Evolutionary conservation across 2,329 filamentous ascomycete species (phyloP), one percentile per base, ranked within the genome.

Genomic region (Colletotrichum tanaceti): DNA sequence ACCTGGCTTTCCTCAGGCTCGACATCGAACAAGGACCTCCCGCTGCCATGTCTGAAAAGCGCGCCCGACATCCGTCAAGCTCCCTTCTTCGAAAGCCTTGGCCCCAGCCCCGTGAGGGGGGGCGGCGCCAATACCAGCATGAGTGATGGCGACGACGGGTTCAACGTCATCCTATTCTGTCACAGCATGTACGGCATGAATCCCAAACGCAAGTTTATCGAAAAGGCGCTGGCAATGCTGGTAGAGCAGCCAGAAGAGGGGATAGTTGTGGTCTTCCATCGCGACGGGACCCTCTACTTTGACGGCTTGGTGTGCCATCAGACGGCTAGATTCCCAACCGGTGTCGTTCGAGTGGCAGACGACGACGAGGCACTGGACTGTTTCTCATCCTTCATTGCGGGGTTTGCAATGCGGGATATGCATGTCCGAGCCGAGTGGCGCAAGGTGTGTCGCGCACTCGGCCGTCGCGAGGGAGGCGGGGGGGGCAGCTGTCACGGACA

Each of bases 171-270:
- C 20, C 73, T 91, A 5, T 88, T 90, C 76, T 90, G 87, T 71
- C 87, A 90, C 74, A 89, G 88, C 77, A 84, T 90, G 83, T 89
- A 90, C 71, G 86, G 86, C 68, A 85, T 90, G 83, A 79, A 79
- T 0, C 79, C 80, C 2, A 85, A 86, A 71, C 72, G 70, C n/a
- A 73, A 16, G 1, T 82, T 80, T 67, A 82, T 90, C 70, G 74
- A 83, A 73, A 72, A 68, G 20, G 82, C 85, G 2, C 73, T 90
- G 9, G 71, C 75, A 20, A 79, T 87, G 81, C 84, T 90, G 39
- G 75, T 71, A 68, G 71, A 79, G 63, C 64, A 72, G 41, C 75
- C 78, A 70, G 70, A 76, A 65, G 78, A 73, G n/a, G 82, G 80
- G 62, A 73, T 86, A 32, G 81, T 88, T 1, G 78, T 84, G 2